Evolutionary conservation across 495 filamentous ascomycete genomes (phyloP).

Genomic region (Amphirosellinia nigrospora): DNA sequence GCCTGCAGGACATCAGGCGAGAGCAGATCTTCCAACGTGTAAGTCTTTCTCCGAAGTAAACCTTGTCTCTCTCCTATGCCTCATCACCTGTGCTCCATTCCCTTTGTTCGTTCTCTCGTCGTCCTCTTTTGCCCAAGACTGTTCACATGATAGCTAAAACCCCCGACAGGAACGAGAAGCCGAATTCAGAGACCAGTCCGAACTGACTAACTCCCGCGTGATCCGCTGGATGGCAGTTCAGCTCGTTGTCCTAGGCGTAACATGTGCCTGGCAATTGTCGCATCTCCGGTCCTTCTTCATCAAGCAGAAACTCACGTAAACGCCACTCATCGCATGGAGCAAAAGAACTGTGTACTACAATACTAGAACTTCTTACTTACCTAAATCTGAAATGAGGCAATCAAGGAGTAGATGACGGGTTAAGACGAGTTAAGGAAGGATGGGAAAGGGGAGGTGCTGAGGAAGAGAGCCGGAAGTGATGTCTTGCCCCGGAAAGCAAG

Average conservation of each 20-base stretch:
- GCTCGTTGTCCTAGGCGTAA: conserved; percentile 82
- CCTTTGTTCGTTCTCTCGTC: neutral
- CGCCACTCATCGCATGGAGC: neutral
- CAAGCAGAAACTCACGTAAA: conserved; percentile 95
- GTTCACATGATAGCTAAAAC: neutral
- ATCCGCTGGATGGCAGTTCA: conserved; percentile 95
- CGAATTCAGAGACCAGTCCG: conserved; percentile 97
- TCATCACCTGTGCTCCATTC: no score
- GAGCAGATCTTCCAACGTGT: conserved; percentile 98
- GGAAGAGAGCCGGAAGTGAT: neutral
- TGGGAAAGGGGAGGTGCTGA: neutral
- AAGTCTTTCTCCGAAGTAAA: conserved; percentile 54
- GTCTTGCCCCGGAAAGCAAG: neutral
- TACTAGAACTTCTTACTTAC: neutral
- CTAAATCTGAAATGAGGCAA: neutral
- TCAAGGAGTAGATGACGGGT: neutral
- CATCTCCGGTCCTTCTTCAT: conserved; percentile 98
- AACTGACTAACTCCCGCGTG: conserved; percentile 89
- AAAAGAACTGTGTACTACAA: conserved; percentile 1
- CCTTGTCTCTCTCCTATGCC: no score
- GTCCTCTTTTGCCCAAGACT: neutral
- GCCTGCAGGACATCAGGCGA: conserved; percentile 85
- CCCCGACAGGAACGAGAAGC: conserved; percentile 84
- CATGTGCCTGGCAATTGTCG: conserved; percentile 96
- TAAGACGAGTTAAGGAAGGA: neutral